phyloP scores from a whole-genome alignment of 164 flowering plant genomes.

The Vitis labrusca region DNA sequence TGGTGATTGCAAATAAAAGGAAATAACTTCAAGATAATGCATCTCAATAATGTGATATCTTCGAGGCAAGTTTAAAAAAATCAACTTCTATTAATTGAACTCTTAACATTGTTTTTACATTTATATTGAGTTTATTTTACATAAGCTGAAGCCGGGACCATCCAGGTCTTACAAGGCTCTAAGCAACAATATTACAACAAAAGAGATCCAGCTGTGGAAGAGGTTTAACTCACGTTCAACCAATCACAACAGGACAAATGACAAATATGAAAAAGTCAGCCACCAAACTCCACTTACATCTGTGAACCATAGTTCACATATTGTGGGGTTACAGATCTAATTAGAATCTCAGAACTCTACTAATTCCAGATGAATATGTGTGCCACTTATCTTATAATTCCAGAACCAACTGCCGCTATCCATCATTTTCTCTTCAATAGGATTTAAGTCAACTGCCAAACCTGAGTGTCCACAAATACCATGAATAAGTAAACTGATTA shows the following conservation, averaged over 20 bases:
- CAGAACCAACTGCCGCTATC: constrained; percentile 91
- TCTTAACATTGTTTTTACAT: constrained; percentile 15
- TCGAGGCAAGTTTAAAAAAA: no score
- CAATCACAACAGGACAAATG: constrained; percentile 17
- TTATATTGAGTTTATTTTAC: not conserved
- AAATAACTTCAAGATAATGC: not conserved
- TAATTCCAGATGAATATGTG: constrained; percentile 61
- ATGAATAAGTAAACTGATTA: not conserved
- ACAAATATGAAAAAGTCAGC: constrained; percentile 8
- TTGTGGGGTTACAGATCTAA: constrained; percentile 6
- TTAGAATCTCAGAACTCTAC: constrained; percentile 44
- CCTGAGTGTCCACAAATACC: constrained; percentile 41
- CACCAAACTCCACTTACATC: constrained; percentile 1
- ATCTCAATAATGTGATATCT: no score
- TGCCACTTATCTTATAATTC: constrained; percentile 64
- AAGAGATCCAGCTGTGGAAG: constrained; percentile 3
- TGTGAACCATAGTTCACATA: constrained; percentile 64
- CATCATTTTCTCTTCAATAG: constrained; percentile 49
- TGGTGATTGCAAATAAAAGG: no score
- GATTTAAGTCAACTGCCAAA: constrained; percentile 43
- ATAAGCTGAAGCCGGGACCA: not conserved
- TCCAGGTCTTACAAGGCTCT: constrained; percentile 6
- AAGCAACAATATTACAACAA: not conserved
- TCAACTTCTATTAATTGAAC: not conserved
- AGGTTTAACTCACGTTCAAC: constrained; percentile 77